Base-by-base conservation (phyloP, 2,329 filamentous ascomycete genomes). In the Pseudogymnoascus sp. region DNA sequence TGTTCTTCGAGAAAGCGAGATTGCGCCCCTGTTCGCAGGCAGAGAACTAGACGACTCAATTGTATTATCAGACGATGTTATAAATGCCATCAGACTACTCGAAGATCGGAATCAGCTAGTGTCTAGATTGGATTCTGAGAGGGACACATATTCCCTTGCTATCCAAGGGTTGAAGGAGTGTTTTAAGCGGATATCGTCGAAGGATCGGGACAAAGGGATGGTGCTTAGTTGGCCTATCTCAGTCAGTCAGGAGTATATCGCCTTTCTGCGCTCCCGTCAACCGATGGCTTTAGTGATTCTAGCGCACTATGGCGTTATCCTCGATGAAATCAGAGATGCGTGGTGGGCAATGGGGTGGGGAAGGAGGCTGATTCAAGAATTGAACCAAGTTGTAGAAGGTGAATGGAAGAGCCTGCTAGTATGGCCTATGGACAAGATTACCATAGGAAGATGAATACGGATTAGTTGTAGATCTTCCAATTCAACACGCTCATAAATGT, bases 301-400 rank as follows among this genome's bases (percentile, higher is more conserved):
- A 26, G 63, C 62, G 13, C 58, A 65, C 59, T 65, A 58, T 54
- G 62, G 60, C 11, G 50, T 60, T 21, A 29, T 65, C 29, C 36
- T 65, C 2, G 29, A 61, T 59, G 47, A 13, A 4, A 21, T 54
- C n/a, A 24, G 58, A 40, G 47, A 63, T 59, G 50, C 60, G 47
- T 65, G 63, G 63, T 65, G 60, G 60, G 26, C 58, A n/a, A 31
- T 60, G 41, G 63, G 63, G 3, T 47, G 62, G 47, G 63, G 63
- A 5, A 60, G 29, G 7, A 60, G 63, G n/a, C 58, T 66, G 29
- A 44, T 66, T 17, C 47, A 33, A 11, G 47, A 54, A 13, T 21
- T 33, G n/a, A 1, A 54, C 3, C 26, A 33, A n/a, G 47, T 21
- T 13, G 47, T 54, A 10, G 47, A 54, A 4, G 47, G 33, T 11